A percentile compares a stretch with the other conserved stretches of the same genome.
These are phyloP conservation scores for Phellopilus nigrolimitatus DNA, from an alignment of 1,284 basidiomycete genomes.

Conservation along the genomic window DNA sequence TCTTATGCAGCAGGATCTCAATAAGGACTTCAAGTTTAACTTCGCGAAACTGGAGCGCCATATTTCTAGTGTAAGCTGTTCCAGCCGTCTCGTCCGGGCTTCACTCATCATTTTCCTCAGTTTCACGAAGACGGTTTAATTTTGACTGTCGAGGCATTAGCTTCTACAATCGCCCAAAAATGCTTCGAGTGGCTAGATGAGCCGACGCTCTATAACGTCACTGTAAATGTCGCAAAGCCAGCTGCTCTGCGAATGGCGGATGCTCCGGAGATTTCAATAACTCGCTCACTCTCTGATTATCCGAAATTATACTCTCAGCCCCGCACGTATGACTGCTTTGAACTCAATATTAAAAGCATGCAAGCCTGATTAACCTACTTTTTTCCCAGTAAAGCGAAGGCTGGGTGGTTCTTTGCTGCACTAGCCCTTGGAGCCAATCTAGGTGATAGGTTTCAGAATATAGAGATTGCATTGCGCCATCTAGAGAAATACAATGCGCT, in stretches of 20 bases:
- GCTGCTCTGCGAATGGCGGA: slow-evolving; percentile 15
- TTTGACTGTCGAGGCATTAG: slow-evolving; percentile 15
- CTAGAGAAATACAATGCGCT: slow-evolving; percentile 36
- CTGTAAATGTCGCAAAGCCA: slow-evolving; percentile 13
- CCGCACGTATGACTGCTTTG: neutral
- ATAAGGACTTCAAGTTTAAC: slow-evolving; percentile 10
- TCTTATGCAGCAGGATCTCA: slow-evolving; percentile 27
- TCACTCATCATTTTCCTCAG: neutral
- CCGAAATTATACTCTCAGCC: neutral
- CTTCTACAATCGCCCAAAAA: slow-evolving; percentile 3
- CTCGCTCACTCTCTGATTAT: slow-evolving; percentile 14
- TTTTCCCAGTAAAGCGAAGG: neutral
- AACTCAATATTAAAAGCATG: neutral
- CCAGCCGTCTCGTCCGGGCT: neutral
- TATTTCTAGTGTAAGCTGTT: slow-evolving; percentile 22
- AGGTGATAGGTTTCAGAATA: slow-evolving; percentile 83
- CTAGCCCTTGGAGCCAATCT: slow-evolving; percentile 90
- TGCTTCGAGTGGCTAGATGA: slow-evolving; percentile 14
- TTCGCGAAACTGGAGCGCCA: slow-evolving; percentile 9
- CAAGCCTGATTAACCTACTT: neutral
- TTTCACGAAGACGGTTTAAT: slow-evolving; percentile 14
- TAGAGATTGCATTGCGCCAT: slow-evolving; percentile 67
- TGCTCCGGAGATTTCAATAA: slow-evolving; percentile 15
- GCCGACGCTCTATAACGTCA: slow-evolving; percentile 1
- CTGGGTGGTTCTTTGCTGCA: slow-evolving; percentile 36